Percentiles rank a stretch among this genome's conserved stretches.
Evolutionary conservation across 1,284 basidiomycete genomes (phyloP).

Genomic region (Amylostereum areolatum): DNA sequence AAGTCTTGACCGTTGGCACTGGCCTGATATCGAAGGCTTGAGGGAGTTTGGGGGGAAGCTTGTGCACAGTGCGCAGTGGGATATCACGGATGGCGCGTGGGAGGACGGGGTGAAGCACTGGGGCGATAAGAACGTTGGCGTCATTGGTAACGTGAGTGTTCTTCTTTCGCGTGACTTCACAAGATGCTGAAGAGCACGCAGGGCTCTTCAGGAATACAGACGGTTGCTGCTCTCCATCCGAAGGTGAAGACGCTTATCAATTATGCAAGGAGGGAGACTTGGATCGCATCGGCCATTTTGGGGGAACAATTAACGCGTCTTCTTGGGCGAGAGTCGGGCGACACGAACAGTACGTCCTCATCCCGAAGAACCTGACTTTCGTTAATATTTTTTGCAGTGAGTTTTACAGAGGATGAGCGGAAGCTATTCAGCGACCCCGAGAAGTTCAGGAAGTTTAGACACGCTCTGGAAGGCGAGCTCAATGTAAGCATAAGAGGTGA

Average conservation of each 20-base stretch:
- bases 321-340: constrained; percentile 20
- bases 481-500: constrained; percentile 44
- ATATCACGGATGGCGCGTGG: constrained; percentile 37
- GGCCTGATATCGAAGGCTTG: constrained; percentile 54
- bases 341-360: constrained; percentile 27
- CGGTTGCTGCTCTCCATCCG: constrained; percentile 45
- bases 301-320: constrained; percentile 29
- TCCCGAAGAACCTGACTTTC: not conserved
- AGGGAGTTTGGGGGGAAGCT: constrained; percentile 43
- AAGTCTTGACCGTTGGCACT: constrained; percentile 44
- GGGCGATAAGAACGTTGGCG: constrained; percentile 49
- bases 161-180: not conserved
- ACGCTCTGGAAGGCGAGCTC: constrained; percentile 43
- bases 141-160: constrained; percentile 55
- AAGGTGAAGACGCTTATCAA: constrained; percentile 40
- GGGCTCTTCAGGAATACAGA: constrained; percentile 54
- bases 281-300: constrained; percentile 42
- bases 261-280: constrained; percentile 49
- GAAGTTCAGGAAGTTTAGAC: constrained; percentile 45
- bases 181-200: constrained; percentile 12
- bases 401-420: no score
- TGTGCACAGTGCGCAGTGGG: constrained; percentile 55
- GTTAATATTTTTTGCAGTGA: no score
- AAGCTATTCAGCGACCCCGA: constrained; percentile 40
- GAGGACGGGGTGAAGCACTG: constrained; percentile 43